A percentile compares a stretch with the other conserved stretches of the same genome.
Conservation (phyloP, 2,329 filamentous ascomycete genomes). For the Immersiporthe knoxdaviesiana region DNA sequence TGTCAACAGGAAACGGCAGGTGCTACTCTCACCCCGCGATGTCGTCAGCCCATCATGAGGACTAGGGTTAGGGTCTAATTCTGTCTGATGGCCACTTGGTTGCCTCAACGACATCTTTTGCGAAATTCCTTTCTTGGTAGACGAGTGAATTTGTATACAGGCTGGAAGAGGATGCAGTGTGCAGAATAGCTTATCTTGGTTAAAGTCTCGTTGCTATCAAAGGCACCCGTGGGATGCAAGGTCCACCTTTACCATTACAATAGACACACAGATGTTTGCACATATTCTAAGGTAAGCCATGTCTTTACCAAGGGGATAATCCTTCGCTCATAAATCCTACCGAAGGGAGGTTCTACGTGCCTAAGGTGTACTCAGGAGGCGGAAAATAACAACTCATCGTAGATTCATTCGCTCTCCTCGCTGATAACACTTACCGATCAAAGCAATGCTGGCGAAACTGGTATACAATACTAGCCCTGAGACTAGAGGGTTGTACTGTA, state of each 20-base stretch:
- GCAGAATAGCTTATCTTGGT: too few species aligned
- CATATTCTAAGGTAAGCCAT: not conserved
- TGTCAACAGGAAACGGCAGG: not conserved
- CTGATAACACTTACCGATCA: not conserved
- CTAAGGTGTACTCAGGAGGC: not conserved
- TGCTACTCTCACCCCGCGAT: not conserved
- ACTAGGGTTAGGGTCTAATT: not conserved
- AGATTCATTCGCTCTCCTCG: not conserved
- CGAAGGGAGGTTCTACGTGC: not conserved
- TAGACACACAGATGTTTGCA: too few species aligned
- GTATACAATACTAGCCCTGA: not conserved
- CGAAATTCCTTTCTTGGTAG: too few species aligned
- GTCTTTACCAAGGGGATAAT: not conserved
- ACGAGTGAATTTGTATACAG: not conserved
- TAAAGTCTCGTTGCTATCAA: not conserved
- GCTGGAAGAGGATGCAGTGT: too few species aligned
- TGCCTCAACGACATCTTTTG: too few species aligned
- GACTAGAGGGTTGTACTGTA: too few species aligned
- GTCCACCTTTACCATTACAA: too few species aligned
- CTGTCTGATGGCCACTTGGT: too few species aligned
- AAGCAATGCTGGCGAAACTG: not conserved
- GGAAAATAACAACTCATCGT: conserved; percentile 9
- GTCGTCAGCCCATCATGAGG: not conserved
- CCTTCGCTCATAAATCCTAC: too few species aligned
- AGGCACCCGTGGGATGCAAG: not conserved